Base-by-base conservation (phyloP, 768 basidiomycete genomes). In the Psilocybe tampanensis region DNA sequence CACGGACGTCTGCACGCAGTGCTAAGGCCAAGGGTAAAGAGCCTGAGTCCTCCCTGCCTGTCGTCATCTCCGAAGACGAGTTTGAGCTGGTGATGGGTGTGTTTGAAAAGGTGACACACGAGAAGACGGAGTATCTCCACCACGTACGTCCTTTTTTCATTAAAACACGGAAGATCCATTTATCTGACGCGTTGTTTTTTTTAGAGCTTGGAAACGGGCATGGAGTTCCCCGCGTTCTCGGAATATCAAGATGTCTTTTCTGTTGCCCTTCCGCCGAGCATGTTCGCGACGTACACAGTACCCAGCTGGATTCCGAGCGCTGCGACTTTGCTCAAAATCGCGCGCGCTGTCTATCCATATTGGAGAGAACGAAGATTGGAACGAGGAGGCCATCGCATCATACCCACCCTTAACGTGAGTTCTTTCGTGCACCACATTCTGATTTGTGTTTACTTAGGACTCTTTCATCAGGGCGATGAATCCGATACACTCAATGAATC, bases 41-140 rank as follows among this genome's bases (percentile, higher is more conserved):
- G 54, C 87, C 89, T 1, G 92, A 95, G 51, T 72, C 82, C 1
- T 71, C 74, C 1, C 84, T 83, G 55, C 82, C 86, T 8, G 64
- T 88, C n/a, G 72, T 79, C 52, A 89, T 98, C 56, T 79, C 85
- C 2, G 95, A 97, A 67, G 94, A 97, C 64, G 89, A 94, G 64
- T 96, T 98, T 60, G 97, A 99, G 71, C 80, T 95, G 60, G 86
- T 96, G 55, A 96, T 98, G 94, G 93, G 93, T 19, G 70, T 98
- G 47, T 88, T 96, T 65, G 97, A 99, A 77, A 90, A 89, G 67
- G 80, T 89, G 43, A 93, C 95, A 0, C 92, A 95, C 61, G 91
- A 94, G 66, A 90, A 88, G 68, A 88, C 90, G 0, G 94, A 94
- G 60, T 94, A 87, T 70, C 80, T 98, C 5, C 94, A 97, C 69